Base-by-base conservation (phyloP, 2,329 filamentous ascomycete species). In the Cyanodermella asteris region DNA sequence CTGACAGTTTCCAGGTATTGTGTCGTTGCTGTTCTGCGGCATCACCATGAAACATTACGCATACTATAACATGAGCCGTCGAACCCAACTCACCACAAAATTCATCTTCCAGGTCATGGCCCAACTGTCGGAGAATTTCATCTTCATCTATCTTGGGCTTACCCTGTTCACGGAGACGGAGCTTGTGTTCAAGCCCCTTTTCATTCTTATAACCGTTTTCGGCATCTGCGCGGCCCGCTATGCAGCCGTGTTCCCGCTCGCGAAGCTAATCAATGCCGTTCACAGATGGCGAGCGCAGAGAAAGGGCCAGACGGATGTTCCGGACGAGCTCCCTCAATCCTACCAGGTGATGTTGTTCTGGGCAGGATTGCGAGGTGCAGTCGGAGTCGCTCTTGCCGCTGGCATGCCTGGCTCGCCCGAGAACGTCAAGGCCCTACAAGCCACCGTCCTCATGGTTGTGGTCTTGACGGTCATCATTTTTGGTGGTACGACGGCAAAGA, bases 301-400 rank as follows among this genome's bases (percentile, higher is more conserved):
- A 24, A 64, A 72, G 27, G 81, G 81, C 13, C 61, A 59, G 28
- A n/a, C n/a, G n/a, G 75, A 91, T 29, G 66, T 72, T 5, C 66
- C 68, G 10, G 84, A 94, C 35, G 87, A 94, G 47, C 55, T 97
- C 18, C 87, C 87, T 0, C 90, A 81, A 43, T 80, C 78, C 38
- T 91, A 94, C 49, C 87, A 94, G 49, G 81, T 76, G n/a, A 94
- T 97, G 87, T 66, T 97, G n/a, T 97, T 91, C 53, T 97, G 87
- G 87, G 87, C 87, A 10, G 87, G 87, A 14, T 61, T 97, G 16
- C 77, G 87, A 33, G 87, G 87, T 39, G 87, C 87, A 23, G 87
- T 97, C 38, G 87, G 87, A 29, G 87, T 97, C 18, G 87, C 87
- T 2, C 59, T 97, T 23, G 87, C 87, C 16, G 84, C 84, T 13